Evolutionary conservation across 371 early-diverging fungal genomes (phyloP), one percentile per base, ranked within the genome.

Genomic region (Mucor velutinosus): DNA sequence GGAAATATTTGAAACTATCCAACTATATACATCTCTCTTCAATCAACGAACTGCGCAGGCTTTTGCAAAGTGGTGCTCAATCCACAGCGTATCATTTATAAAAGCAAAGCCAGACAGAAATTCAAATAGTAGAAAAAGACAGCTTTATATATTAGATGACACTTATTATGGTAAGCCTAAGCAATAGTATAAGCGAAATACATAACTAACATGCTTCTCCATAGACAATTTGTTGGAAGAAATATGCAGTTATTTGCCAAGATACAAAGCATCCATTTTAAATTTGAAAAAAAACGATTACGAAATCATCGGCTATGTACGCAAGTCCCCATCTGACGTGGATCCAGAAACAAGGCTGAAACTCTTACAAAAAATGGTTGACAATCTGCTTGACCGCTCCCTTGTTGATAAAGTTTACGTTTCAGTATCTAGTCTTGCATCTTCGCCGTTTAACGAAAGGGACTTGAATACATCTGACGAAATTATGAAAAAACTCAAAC

Each of bases 141-240:
- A 65, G 66, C 37, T 66, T 45, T 64, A 66, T 66, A 21, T 66
- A 53, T 60, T 71, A 55, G 67, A 71, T 25, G 55, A 71, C 53
- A 41, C 21, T 63, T 71, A 59, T 61, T 61, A 65, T 65, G 65
- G 65, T 70, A 70, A 64, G 69, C 62, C 49, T 35, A 47, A 69
- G 56, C 56, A 69, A 60, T 69, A 41, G 60, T 63, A 69, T 63
- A 69, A 69, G 63, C 60, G 32, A 69, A 69, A 64, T 69, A 63
- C 39, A 63, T 69, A 64, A 64, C 64, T 49, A 68, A 68, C 39
- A 58, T n/a, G 17, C 49, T 29, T 59, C 57, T 58, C 60, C 30
- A 58, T 68, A 68, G 69, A 68, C 37, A 45, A 30, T 59, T 43
- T 68, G 39, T 43, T 58, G 32, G 23, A 51, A 62, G 37, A 51